Base-by-base conservation (phyloP, 495 filamentous ascomycete species). In the Penicillium malachiteum region DNA sequence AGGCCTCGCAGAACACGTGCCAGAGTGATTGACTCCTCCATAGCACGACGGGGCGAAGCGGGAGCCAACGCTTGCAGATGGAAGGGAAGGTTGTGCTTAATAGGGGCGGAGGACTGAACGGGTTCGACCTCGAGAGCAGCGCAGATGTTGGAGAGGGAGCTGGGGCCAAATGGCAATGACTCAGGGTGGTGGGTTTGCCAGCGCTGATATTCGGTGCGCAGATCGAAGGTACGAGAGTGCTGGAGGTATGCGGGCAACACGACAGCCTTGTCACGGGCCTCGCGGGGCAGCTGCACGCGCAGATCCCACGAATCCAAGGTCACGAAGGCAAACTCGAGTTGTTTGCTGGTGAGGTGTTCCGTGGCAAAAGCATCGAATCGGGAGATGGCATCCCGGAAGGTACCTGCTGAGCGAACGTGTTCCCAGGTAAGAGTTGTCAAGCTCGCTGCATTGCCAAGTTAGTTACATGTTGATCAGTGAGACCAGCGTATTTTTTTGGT, bases 131-230 rank as follows among this genome's bases (percentile, higher is more conserved):
- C 94, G 30, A 98, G 85, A 17, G 94, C 94, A 55, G 94, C 92
- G 74, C 94, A 98, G 67, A 97, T 98, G 73, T 97, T 97, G 53
- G 93, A 85, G 56, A 98, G 81, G 60, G 92, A 93, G 44, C 90
- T 96, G 38, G 94, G 91, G 4, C 92, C 95, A 71, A 97, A 98
- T 1, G 94, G 94, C 43, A 98, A 79, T 35, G 94, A 96, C 77
- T 98, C 94, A 17, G 94, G 94, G 65, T 97, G 94, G 62, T 97
- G 92, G 59, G 91, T 90, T 72, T 98, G 94, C 94, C 95, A 98
- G 63, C 91, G 84, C 67, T 96, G 91, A 68, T 98, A 98, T 76
- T 97, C 94, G 57, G 92, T 94, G 43, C 94, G 89, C 30, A 98
- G 81, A 71, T 97, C 94, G 71, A 96, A 98, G 33, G 92, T 94